These are phyloP conservation scores for Rhynchospora tenuis DNA, from an alignment of 176 grass and related monocot genomes.

Conservation along the genomic window DNA sequence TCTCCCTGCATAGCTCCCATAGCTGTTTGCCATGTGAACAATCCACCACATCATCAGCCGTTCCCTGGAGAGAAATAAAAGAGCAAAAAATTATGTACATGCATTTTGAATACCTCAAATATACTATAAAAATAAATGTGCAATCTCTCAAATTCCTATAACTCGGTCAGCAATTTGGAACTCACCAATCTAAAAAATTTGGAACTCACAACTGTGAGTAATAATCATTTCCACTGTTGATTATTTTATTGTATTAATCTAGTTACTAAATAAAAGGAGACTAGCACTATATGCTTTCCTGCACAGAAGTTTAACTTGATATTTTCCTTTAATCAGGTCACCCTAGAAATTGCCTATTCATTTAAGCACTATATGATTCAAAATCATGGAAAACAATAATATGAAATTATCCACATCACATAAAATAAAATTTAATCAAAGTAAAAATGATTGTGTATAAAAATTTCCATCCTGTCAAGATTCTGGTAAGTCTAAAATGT, in stretches of 20 bases:
- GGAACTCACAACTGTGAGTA: not conserved
- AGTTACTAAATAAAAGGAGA: not conserved
- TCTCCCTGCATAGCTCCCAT: slow-evolving; percentile 81
- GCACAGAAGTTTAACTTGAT: not conserved
- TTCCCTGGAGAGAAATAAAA: slow-evolving; percentile 46
- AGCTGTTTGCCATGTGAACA: slow-evolving; percentile 83
- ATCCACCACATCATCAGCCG: slow-evolving; percentile 83
- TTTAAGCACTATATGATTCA: not conserved
- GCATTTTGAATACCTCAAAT: not conserved
- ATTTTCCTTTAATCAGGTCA: not conserved
- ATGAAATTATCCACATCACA: not conserved
- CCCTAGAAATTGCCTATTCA: not conserved
- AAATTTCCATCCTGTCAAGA: not conserved
- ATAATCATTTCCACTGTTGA: not conserved
- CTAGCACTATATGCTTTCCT: not conserved
- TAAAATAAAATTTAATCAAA: not conserved
- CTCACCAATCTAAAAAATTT: not conserved
- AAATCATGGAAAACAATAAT: not conserved
- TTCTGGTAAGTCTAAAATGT: not conserved
- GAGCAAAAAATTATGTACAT: not conserved
- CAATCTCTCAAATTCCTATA: not conserved
- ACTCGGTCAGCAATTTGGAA: not conserved
- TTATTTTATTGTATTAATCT: not conserved
- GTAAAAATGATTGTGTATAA: not conserved
- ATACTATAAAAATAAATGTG: not conserved